Conservation (phyloP, 441 rosid species). For the Syzygium malaccense region DNA sequence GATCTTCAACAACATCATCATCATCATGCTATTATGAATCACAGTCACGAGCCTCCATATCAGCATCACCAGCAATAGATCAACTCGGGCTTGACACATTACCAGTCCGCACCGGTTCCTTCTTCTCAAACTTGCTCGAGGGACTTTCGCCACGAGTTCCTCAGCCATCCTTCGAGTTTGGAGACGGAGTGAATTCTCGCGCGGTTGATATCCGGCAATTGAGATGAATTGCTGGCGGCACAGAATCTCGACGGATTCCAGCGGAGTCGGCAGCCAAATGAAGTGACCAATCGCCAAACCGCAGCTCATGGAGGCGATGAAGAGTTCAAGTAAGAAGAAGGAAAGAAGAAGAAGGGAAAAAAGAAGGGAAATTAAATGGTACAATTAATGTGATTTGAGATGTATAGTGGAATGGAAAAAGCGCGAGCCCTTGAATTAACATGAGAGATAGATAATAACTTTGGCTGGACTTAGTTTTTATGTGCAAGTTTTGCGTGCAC, state of each 20-base stretch:
- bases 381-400: neutral
- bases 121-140: neutral
- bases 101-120: conserved; percentile 1
- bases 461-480: neutral
- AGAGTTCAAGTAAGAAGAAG: neutral
- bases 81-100: neutral
- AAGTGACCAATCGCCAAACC: neutral
- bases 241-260: neutral
- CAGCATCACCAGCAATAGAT: neutral
- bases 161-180: neutral
- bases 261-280: neutral
- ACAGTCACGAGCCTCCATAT: neutral
- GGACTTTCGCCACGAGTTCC: neutral
- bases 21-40: neutral
- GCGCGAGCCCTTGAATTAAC: neutral
- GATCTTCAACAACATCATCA: neutral
- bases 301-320: neutral
- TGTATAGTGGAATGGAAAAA: neutral
- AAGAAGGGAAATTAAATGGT: neutral
- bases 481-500: neutral
- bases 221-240: neutral
- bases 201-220: neutral
- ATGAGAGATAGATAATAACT: neutral
- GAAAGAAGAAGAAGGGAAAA: neutral
- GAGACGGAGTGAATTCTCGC: neutral